phyloP scores from a whole-genome alignment of 345 rosid species.

The Pseudoturritis turrita region DNA sequence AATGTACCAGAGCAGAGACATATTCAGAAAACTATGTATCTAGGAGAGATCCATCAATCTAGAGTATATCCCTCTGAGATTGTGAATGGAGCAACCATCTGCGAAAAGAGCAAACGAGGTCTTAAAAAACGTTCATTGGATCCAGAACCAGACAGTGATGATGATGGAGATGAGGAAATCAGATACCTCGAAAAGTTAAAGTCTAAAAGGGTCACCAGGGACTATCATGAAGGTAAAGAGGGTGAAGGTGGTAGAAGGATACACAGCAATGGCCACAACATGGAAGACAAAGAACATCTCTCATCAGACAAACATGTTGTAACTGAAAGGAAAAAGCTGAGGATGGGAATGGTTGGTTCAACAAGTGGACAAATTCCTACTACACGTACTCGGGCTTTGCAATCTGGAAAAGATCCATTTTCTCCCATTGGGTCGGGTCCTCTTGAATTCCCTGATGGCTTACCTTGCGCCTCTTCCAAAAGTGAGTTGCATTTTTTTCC shows the following conservation, averaged over 20 bases:
- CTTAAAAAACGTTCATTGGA: conserved; percentile 50
- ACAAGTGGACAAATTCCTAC: conserved; percentile 43
- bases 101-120: conserved; percentile 51
- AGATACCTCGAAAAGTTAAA: conserved; percentile 53
- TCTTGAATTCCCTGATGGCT: conserved; percentile 69
- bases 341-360: conserved; percentile 36
- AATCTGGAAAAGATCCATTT: conserved; percentile 45
- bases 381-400: conserved; percentile 56
- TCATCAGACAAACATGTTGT: conserved; percentile 35
- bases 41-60: conserved; percentile 36
- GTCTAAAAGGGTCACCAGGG: conserved; percentile 36
- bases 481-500: conserved; percentile 38
- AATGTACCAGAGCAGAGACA: conserved; percentile 40
- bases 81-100: conserved; percentile 33
- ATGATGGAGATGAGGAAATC: conserved; percentile 58
- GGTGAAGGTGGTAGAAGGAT: conserved; percentile 23
- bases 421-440: conserved; percentile 33
- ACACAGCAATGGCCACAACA: conserved; percentile 31
- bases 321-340: conserved; percentile 38
- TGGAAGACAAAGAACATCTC: conserved; percentile 34
- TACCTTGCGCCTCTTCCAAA: conserved; percentile 56
- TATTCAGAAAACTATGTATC: conserved; percentile 32
- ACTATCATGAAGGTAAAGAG: conserved; percentile 28
- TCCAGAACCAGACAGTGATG: conserved; percentile 37
- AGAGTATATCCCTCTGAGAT: conserved; percentile 30